phyloP scores from a whole-genome alignment of 2,329 filamentous ascomycete species.

The Aspergillus thermomutatus region DNA sequence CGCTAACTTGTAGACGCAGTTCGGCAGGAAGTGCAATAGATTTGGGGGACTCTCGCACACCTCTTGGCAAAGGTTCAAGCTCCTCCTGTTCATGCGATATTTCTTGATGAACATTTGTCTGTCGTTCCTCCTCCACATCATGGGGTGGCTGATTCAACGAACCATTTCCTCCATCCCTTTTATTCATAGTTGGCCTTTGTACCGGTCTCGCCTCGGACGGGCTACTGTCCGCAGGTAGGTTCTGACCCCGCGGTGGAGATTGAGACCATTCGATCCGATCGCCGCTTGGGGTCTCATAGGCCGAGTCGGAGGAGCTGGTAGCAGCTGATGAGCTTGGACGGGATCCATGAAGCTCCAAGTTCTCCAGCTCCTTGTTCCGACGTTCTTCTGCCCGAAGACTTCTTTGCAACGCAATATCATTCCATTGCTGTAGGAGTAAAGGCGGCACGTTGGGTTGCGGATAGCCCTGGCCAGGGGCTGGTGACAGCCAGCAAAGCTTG shows the following conservation, averaged over 20 bases:
- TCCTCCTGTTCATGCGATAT: not conserved
- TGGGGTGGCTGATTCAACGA: not conserved
- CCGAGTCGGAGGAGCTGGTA: conserved; percentile 3
- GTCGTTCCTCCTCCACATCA: not conserved
- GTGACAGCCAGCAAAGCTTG: conserved; percentile 39
- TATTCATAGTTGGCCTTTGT: not conserved
- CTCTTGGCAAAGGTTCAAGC: not conserved
- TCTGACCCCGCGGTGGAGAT: not conserved
- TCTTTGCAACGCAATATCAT: conserved; percentile 21
- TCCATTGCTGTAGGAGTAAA: conserved; percentile 35
- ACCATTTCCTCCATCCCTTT: not conserved
- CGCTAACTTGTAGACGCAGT: not conserved
- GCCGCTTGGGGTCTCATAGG: conserved; percentile 6
- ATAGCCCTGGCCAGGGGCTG: conserved; percentile 22
- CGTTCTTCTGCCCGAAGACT: conserved; percentile 3
- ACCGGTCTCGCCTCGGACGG: conserved; percentile 11
- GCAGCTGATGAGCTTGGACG: not conserved
- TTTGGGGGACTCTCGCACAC: not conserved
- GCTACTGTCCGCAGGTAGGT: conserved; percentile 30
- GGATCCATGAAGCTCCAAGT: not conserved
- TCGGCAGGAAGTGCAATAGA: not conserved
- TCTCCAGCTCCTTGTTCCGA: not conserved
- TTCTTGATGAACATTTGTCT: not conserved
- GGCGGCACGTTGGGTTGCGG: conserved; percentile 35
- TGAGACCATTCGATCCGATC: conserved; percentile 21